These are phyloP conservation scores for Dryas octopetala DNA, from an alignment of 306 rosid genomes.

Conservation along the genomic window DNA sequence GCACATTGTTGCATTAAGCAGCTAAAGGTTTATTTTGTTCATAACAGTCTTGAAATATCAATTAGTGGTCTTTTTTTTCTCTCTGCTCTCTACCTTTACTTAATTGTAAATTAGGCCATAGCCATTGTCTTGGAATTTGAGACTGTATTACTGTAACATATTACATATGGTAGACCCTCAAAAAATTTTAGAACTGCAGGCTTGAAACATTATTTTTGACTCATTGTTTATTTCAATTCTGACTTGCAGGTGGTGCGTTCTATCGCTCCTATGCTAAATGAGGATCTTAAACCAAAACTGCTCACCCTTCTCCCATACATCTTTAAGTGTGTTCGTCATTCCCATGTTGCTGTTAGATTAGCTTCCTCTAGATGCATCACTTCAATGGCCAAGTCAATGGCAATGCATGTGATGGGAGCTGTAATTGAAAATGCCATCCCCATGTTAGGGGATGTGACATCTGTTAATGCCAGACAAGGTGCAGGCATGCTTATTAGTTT, in stretches of 20 bases:
- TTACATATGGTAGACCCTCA: not conserved
- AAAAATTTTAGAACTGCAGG: not conserved
- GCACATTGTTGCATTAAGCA: not conserved
- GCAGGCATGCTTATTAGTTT: slow-evolving; percentile 93
- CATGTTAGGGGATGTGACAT: slow-evolving; percentile 80
- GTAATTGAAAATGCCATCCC: slow-evolving; percentile 80
- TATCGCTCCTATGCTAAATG: slow-evolving; percentile 69
- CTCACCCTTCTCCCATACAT: slow-evolving; percentile 86
- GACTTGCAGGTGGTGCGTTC: slow-evolving; percentile 80
- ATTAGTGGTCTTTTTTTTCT: not conserved
- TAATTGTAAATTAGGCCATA: not conserved
- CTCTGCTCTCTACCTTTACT: not conserved
- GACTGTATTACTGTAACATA: not conserved
- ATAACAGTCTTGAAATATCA: not conserved
- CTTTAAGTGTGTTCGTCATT: slow-evolving; percentile 71
- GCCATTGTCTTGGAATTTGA: not conserved
- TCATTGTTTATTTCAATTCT: slow-evolving; percentile 4
- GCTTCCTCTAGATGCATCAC: slow-evolving; percentile 96
- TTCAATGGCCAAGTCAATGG: slow-evolving; percentile 93
- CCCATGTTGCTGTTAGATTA: slow-evolving; percentile 93
- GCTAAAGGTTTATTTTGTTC: not conserved
- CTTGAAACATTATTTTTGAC: not conserved
- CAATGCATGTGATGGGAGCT: slow-evolving; percentile 75
- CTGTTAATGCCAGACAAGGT: slow-evolving; percentile 91
- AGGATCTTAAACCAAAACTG: slow-evolving; percentile 73